Base-by-base conservation (phyloP, 805 yeast species). In the Zygosaccharomyces gambellarensis region DNA sequence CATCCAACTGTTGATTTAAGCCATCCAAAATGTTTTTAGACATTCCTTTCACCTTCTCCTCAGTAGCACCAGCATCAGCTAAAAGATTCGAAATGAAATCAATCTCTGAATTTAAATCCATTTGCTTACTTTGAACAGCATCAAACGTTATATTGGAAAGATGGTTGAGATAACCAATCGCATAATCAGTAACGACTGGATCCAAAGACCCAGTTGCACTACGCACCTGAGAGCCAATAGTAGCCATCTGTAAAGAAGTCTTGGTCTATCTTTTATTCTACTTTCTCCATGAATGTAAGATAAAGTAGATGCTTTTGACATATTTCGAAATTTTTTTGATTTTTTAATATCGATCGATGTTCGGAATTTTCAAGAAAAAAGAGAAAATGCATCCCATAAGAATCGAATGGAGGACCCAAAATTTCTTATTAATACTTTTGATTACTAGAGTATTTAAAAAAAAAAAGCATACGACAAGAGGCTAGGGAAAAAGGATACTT, bases 191-290 rank as follows among this genome's bases (percentile, higher is more conserved):
- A 17, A 94, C 96, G 9, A 90, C 81, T 1, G 90, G 83, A 61
- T 94, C 99, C 41, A 94, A 77, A 0, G 85, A 74, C 2, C 96
- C 90, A 3, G 83, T 94, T 0, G 96, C 92, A 66, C 85, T 87
- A 53, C 96, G 85, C 6, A 90, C 82, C 63, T 85, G 89, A 2
- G 73, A 58, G 23, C 75, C 72, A 36, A 72, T 60, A 44, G 71
- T 70, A 3, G 75, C 63, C 74, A 71, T 71, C 40, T 17, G 17
- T 14, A 30, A 11, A 14, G 17, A 28, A 28, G 29, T 39, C 25
- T 44, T 32, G 14, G 30, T 42, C n/a, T 3, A 14, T 22, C 7
- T 8, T 21, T 28, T 22, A 8, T 31, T 14, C 5, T 28, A 6
- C 17, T 30, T 42, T 29, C 2, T 31, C 2, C 1, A 19, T 32